These are phyloP conservation scores for Psilocybe sp. DNA, from an alignment of 768 basidiomycete genomes.

Conservation along the genomic window DNA sequence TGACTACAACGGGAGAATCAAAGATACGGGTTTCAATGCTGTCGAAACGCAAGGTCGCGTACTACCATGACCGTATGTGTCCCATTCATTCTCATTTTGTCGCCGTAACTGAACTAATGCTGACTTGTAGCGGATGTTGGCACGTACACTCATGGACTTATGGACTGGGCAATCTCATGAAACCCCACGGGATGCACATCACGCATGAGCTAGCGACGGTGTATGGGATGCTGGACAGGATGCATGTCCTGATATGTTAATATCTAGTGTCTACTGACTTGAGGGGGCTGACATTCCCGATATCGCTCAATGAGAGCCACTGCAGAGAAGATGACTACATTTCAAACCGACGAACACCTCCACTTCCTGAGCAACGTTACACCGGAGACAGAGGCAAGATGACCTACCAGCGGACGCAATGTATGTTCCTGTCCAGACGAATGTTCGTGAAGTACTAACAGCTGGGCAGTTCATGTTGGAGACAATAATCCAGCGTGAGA, in stretches of 20 bases:
- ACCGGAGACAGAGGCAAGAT: conserved; percentile 87
- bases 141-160: conserved; percentile 76
- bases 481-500: conserved; percentile 97
- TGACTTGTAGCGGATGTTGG: conserved; percentile 75
- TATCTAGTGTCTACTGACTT: not conserved
- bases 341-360: conserved; percentile 99
- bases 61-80: conserved; percentile 74
- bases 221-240: conserved; percentile 89
- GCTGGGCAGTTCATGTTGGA: conserved; percentile 64
- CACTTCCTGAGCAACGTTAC: conserved; percentile 87
- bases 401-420: conserved; percentile 80
- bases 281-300: not conserved
- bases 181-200: conserved; percentile 92
- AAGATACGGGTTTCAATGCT: too few relatives aligned
- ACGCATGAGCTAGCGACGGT: conserved; percentile 91
- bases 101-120: conserved; percentile 2
- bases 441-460: too few relatives aligned
- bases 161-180: conserved; percentile 88
- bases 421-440: conserved; percentile 61
- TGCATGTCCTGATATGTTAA: conserved; percentile 83
- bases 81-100: not conserved
- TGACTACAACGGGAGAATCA: too few relatives aligned
- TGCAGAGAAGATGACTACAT: conserved; percentile 78
- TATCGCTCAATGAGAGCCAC: conserved; percentile 71
- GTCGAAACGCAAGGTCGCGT: conserved; percentile 75